Conservation (phyloP, 306 rosid species). For the Myrica gale region DNA sequence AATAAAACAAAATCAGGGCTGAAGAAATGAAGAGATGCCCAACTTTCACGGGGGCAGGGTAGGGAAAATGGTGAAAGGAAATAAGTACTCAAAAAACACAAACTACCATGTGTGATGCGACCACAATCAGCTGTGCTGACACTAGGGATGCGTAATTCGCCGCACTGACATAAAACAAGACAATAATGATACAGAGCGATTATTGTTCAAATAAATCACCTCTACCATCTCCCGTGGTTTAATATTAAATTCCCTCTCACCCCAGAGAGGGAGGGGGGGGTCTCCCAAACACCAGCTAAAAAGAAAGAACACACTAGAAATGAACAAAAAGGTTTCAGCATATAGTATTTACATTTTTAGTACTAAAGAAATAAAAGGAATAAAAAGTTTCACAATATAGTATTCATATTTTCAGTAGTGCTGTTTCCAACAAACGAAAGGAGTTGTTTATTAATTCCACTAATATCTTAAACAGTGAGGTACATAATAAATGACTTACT, state of each 20-base stretch:
- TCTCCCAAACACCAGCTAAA: not conserved
- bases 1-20: constrained; percentile 26
- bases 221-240: not conserved
- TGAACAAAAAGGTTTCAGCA: not conserved
- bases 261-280: not conserved
- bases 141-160: constrained; percentile 89
- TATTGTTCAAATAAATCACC: not conserved
- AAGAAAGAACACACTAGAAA: no score
- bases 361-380: no score
- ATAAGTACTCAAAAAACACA: constrained; percentile 28
- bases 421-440: not conserved
- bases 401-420: not conserved
- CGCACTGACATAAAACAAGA: constrained; percentile 47
- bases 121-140: constrained; percentile 71
- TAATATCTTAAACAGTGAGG: not conserved
- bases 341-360: not conserved
- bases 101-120: constrained; percentile 92
- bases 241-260: not conserved
- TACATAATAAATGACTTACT: no score
- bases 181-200: constrained; percentile 24
- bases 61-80: constrained; percentile 10
- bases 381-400: not conserved
- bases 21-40: constrained; percentile 1
- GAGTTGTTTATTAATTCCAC: not conserved
- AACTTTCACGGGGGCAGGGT: constrained; percentile 10